phyloP scores from a whole-genome alignment of 441 rosid species.

The Erodium moschatum region DNA sequence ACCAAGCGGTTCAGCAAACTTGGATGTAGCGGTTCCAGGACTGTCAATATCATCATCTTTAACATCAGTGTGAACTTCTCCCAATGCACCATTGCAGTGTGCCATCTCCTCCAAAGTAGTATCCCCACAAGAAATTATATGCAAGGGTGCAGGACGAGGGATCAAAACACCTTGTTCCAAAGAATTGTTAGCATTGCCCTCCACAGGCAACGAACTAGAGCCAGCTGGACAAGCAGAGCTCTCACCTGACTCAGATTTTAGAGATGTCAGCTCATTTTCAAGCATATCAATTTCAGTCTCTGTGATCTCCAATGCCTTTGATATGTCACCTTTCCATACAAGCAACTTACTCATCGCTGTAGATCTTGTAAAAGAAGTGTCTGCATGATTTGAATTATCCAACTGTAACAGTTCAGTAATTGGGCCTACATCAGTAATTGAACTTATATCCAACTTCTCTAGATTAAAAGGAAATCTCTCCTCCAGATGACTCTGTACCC shows the following conservation, averaged over 20 bases:
- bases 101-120: slow-evolving; percentile 29
- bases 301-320: slow-evolving; percentile 62
- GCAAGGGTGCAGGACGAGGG: slow-evolving; percentile 40
- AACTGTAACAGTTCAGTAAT: slow-evolving; percentile 58
- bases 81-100: slow-evolving; percentile 31
- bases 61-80: slow-evolving; percentile 28
- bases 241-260: slow-evolving; percentile 39
- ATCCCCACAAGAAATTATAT: slow-evolving; percentile 34
- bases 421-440: slow-evolving; percentile 46
- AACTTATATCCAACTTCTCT: slow-evolving; percentile 57
- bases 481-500: slow-evolving; percentile 47
- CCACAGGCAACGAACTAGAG: slow-evolving; percentile 31
- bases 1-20: slow-evolving; percentile 33
- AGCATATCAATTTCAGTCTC: slow-evolving; percentile 85
- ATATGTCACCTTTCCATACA: slow-evolving; percentile 51
- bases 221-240: slow-evolving; percentile 23
- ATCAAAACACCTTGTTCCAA: slow-evolving; percentile 28
- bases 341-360: slow-evolving; percentile 56
- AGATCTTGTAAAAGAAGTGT: slow-evolving; percentile 47
- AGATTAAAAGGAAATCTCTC: slow-evolving; percentile 51
- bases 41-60: slow-evolving; percentile 56
- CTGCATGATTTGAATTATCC: slow-evolving; percentile 49
- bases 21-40: slow-evolving; percentile 65
- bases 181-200: slow-evolving; percentile 26
- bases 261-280: slow-evolving; percentile 59